Conservation (phyloP, 352 stramenopile genomes). For the Peronospora belbahrii region DNA sequence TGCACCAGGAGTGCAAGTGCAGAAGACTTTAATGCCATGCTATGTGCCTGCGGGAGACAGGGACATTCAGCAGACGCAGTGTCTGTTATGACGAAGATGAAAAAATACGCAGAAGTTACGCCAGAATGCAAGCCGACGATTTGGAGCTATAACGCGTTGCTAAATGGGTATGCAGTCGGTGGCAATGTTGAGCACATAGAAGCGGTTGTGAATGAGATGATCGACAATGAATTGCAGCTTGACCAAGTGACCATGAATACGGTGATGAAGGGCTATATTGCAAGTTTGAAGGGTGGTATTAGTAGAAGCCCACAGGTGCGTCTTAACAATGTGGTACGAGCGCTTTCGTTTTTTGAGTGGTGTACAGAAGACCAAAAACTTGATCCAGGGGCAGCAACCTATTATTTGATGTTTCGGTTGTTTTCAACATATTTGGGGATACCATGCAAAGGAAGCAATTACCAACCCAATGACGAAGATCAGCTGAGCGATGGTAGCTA, state of each 20-base stretch:
- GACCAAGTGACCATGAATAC: slow-evolving; percentile 49
- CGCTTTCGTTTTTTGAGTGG: slow-evolving; percentile 29
- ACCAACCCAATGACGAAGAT: neutral
- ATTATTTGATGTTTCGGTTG: slow-evolving; percentile 46
- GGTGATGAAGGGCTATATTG: slow-evolving; percentile 34
- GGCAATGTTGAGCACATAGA: slow-evolving; percentile 27
- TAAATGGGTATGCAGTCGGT: slow-evolving; percentile 37
- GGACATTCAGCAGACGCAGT: slow-evolving; percentile 24
- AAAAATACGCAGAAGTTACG: slow-evolving; percentile 9
- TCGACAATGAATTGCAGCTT: slow-evolving; percentile 15
- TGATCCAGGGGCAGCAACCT: slow-evolving; percentile 24
- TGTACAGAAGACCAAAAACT: slow-evolving; percentile 22
- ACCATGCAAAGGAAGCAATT: neutral
- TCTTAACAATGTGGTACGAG: slow-evolving; percentile 22
- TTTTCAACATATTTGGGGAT: slow-evolving; percentile 39
- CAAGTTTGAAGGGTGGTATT: slow-evolving; percentile 8
- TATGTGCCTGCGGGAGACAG: slow-evolving; percentile 31
- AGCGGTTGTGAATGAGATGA: slow-evolving; percentile 32
- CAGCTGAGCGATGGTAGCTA: neutral
- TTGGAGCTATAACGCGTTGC: slow-evolving; percentile 38
- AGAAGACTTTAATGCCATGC: slow-evolving; percentile 31
- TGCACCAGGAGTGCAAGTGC: slow-evolving; percentile 3
- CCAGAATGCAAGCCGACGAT: slow-evolving; percentile 17
- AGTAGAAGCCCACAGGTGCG: slow-evolving; percentile 5
- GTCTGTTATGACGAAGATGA: slow-evolving; percentile 33